Evolutionary conservation across 2,329 filamentous ascomycete genomes (phyloP).

Genomic region (Aureobasidium sp.): DNA sequence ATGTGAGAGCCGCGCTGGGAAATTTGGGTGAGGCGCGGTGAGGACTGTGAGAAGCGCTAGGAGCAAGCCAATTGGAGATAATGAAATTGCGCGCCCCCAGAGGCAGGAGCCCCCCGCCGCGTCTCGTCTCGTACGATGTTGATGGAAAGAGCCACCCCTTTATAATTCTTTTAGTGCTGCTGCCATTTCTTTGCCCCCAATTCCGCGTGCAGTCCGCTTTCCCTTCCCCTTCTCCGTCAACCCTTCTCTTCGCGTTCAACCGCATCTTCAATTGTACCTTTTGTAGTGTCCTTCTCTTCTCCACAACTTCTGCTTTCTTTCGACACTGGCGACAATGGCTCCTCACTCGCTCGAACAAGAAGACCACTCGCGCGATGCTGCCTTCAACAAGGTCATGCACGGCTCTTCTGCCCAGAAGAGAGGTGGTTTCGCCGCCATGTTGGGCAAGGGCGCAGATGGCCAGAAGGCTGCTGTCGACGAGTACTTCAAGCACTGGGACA

Average conservation of each 20-base stretch:
- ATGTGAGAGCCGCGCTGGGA: background rate
- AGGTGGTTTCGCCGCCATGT: conserved; percentile 74
- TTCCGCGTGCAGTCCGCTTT: background rate
- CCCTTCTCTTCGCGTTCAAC: conserved; percentile 11
- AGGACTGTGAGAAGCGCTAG: background rate
- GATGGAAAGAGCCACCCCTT: conserved; percentile 8
- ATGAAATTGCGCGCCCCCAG: conserved; percentile 1
- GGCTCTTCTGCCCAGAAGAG: conserved; percentile 65
- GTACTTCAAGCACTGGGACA: conserved; percentile 96
- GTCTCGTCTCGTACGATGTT: conserved; percentile 6
- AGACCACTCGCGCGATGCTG: conserved; percentile 40
- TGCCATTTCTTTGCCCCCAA: conserved; percentile 3
- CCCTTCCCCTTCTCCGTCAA: background rate
- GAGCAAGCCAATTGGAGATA: conserved; percentile 1
- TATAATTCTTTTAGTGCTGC: conserved; percentile 10
- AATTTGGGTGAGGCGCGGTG: conserved; percentile 9
- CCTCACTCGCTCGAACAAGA: conserved; percentile 32
- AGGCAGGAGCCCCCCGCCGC: background rate
- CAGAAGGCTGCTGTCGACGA: conserved; percentile 78
- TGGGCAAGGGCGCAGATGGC: conserved; percentile 69
- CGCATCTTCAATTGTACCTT: background rate
- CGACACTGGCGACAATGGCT: conserved; percentile 17
- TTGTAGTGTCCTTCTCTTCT: conserved; percentile 9
- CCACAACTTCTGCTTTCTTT: background rate
- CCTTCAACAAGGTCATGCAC: conserved; percentile 81